Evolutionary conservation across 768 basidiomycete species (phyloP).

Genomic region (Termitomyces sp.): DNA sequence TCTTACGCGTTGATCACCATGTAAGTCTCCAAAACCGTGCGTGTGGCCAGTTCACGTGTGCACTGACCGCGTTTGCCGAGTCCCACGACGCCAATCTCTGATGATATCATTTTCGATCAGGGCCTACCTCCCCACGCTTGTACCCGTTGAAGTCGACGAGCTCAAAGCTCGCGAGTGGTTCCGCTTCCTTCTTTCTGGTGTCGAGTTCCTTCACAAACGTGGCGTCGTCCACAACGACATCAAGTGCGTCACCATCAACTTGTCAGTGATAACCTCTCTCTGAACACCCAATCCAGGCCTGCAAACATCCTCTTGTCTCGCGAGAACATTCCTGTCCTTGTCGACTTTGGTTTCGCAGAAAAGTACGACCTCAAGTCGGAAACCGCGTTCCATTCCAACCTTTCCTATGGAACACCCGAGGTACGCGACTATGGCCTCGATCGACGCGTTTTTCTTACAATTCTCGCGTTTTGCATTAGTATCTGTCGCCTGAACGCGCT

Average conservation of each 20-base stretch:
- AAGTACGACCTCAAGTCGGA: constrained; percentile 61
- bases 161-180: constrained; percentile 77
- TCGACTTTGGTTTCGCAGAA: constrained; percentile 97
- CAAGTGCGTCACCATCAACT: constrained; percentile 50
- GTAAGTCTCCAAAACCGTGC: constrained; percentile 35
- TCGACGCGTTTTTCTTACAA: background rate
- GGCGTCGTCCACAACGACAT: constrained; percentile 93
- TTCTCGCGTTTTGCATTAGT: constrained; percentile 36
- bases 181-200: constrained; percentile 70
- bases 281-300: constrained; percentile 42
- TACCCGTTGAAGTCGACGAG: constrained; percentile 87
- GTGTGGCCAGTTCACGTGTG: constrained; percentile 2
- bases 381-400: constrained; percentile 74
- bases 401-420: constrained; percentile 90
- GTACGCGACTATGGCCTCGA: constrained; percentile 28
- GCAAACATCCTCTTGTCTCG: constrained; percentile 87
- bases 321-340: constrained; percentile 77
- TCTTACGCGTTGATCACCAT: constrained; percentile 90
- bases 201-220: constrained; percentile 77
- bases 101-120: constrained; percentile 33
- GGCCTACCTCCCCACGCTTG: constrained; percentile 79
- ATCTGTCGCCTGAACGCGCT: constrained; percentile 89
- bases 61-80: constrained; percentile 9
- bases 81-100: background rate
- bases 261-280: background rate